Conservation (phyloP, 2,329 filamentous ascomycete species). For the Alternaria consortialis region DNA sequence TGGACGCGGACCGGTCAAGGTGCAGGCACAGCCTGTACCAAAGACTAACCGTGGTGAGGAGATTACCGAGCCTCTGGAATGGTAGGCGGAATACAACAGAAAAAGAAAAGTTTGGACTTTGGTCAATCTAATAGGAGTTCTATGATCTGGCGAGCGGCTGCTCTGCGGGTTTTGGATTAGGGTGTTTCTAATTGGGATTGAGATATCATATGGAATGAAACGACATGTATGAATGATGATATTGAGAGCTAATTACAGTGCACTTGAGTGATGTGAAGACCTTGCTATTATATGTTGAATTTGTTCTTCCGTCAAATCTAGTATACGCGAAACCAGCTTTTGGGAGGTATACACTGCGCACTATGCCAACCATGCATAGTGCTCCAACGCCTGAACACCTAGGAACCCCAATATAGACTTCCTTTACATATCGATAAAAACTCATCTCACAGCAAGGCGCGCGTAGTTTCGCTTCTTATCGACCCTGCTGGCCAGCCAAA, state of each 20-base stretch:
- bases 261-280: no score
- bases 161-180: conserved; percentile 6
- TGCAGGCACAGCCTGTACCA: conserved; percentile 75
- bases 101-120: neutral
- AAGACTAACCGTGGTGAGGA: conserved; percentile 89
- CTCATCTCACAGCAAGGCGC: conserved; percentile 2
- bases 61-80: conserved; percentile 86
- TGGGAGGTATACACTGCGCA: conserved; percentile 3
- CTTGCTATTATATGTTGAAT: neutral
- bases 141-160: conserved; percentile 2
- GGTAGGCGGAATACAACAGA: conserved; percentile 61
- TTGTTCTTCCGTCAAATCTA: neutral
- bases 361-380: conserved; percentile 9
- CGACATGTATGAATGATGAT: neutral
- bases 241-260: neutral
- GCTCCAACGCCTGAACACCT: conserved; percentile 23
- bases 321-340: conserved; percentile 10
- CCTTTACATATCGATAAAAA: conserved; percentile 9
- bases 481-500: conserved; percentile 33
- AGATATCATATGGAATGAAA: conserved; percentile 9
- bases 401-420: neutral
- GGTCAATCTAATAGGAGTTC: neutral
- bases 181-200: neutral
- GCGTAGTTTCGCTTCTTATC: conserved; percentile 10
- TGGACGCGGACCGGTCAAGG: conserved; percentile 66